Percentiles rank a stretch among this genome's conserved stretches.
These are phyloP conservation scores for Nigrograna mackinnonii DNA, from an alignment of 2,329 filamentous ascomycete species.

Conservation along the genomic window DNA sequence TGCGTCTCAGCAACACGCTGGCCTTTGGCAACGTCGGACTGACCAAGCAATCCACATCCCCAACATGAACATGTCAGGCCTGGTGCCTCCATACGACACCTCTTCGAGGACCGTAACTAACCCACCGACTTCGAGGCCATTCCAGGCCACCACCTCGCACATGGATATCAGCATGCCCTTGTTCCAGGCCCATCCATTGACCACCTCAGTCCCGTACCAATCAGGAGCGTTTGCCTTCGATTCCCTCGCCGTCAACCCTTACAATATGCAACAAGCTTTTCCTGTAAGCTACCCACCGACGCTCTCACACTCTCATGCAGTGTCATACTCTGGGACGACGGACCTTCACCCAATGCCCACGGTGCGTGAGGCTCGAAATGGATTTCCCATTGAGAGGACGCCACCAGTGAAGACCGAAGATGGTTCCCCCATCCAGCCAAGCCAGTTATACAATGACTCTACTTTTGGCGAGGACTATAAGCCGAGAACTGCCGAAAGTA, in stretches of 20 bases:
- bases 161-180: conserved; percentile 40
- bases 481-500: conserved; percentile 49
- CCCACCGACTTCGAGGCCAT: conserved; percentile 29
- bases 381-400: conserved; percentile 24
- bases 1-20: conserved; percentile 39
- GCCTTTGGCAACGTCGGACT: conserved; percentile 37
- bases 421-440: conserved; percentile 46
- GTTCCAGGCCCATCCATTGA: conserved; percentile 30
- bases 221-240: conserved; percentile 40
- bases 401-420: conserved; percentile 49
- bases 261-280: conserved; percentile 40
- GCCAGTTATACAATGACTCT: conserved; percentile 40
- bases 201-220: conserved; percentile 38
- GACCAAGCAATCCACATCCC: conserved; percentile 31
- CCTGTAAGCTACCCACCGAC: conserved; percentile 27
- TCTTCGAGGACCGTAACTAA: conserved; percentile 25
- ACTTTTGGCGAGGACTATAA: conserved; percentile 43
- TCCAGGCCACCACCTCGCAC: conserved; percentile 31
- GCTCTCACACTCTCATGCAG: conserved; percentile 21
- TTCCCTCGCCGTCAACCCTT: conserved; percentile 33
- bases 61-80: conserved; percentile 31
- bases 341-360: conserved; percentile 28
- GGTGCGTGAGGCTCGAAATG: conserved; percentile 30
- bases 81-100: conserved; percentile 34
- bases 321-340: conserved; percentile 25